phyloP scores from a whole-genome alignment of 148 eudicot species.

The Fagopyrum esculentum region DNA sequence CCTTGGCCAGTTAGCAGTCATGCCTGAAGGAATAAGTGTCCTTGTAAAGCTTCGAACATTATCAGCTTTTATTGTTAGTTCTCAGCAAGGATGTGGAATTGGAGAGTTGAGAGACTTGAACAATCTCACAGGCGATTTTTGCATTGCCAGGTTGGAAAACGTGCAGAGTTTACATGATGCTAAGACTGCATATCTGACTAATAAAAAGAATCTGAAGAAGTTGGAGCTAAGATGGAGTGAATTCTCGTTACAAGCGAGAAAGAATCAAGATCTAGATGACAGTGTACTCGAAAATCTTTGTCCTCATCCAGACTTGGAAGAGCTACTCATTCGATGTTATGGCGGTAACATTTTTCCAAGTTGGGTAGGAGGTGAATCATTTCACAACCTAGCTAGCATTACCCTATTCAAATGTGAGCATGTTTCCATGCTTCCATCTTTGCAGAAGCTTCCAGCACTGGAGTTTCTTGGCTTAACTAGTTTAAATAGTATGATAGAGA shows the following conservation, averaged over 20 bases:
- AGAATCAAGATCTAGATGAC: neutral
- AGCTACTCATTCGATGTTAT: constrained; percentile 16
- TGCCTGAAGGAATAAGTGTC: constrained; percentile 27
- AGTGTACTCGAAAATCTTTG: constrained; percentile 18
- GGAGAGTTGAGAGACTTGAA: constrained; percentile 22
- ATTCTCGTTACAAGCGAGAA: neutral
- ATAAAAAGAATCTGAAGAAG: constrained; percentile 10
- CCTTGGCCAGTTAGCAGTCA: constrained; percentile 16
- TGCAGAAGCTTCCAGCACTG: constrained; percentile 23
- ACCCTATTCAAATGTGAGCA: constrained; percentile 23
- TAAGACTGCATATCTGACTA: constrained; percentile 10
- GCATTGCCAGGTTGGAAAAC: constrained; percentile 28
- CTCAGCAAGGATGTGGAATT: constrained; percentile 20
- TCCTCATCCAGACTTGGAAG: constrained; percentile 21
- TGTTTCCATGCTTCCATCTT: constrained; percentile 19
- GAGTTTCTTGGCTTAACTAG: constrained; percentile 18
- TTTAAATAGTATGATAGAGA: constrained; percentile 15
- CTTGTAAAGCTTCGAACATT: constrained; percentile 22
- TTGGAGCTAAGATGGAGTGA: constrained; percentile 29
- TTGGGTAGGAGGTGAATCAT: constrained; percentile 21
- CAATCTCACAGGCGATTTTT: constrained; percentile 24
- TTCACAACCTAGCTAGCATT: constrained; percentile 14
- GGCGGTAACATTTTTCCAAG: constrained; percentile 22
- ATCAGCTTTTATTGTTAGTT: constrained; percentile 24
- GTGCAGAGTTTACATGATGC: constrained; percentile 22